These are phyloP conservation scores for Botrytis fragariae DNA, from an alignment of 2,329 filamentous ascomycete genomes.

Conservation along the genomic window DNA sequence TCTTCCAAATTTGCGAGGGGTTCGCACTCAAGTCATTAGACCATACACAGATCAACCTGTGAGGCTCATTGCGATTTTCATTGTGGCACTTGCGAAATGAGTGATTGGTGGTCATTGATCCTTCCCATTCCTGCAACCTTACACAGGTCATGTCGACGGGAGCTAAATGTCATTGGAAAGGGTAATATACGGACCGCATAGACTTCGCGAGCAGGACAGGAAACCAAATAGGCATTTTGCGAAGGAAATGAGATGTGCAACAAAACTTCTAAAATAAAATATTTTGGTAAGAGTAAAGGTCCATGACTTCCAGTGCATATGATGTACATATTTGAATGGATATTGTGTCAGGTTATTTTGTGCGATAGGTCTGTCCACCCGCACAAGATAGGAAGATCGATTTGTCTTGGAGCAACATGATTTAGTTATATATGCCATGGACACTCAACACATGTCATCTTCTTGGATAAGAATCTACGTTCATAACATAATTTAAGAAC, in stretches of 20 bases:
- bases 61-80: background rate
- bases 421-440: background rate
- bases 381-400: background rate
- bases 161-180: background rate
- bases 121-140: background rate
- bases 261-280: background rate
- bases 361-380: background rate
- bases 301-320: background rate
- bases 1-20: background rate
- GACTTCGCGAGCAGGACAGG: background rate
- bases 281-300: background rate
- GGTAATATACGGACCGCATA: background rate
- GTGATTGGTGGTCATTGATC: background rate
- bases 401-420: background rate
- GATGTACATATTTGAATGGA: background rate
- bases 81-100: background rate
- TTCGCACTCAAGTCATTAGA: background rate
- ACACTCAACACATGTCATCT: background rate
- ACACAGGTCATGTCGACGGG: background rate
- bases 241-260: constrained; percentile 14
- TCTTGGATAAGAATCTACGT: background rate
- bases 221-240: constrained; percentile 17
- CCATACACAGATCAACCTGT: background rate
- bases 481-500: background rate
- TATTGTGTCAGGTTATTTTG: background rate